These are phyloP conservation scores for Huntiella bhutanensis DNA, from an alignment of 2,329 filamentous ascomycete species.

Conservation along the genomic window DNA sequence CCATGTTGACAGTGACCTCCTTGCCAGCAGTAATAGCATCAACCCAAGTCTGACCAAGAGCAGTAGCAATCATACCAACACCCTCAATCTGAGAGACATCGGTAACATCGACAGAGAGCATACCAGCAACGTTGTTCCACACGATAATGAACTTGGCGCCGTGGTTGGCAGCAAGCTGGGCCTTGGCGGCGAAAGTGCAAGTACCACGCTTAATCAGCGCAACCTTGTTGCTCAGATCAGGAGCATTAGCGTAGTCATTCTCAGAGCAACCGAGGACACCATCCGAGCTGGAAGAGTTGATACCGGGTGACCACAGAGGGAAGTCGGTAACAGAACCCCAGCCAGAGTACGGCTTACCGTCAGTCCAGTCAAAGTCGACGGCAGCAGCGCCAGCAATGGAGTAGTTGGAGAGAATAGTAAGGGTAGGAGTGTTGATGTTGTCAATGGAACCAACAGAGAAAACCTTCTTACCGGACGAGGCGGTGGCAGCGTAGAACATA, in stretches of 20 bases:
- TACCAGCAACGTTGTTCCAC: conserved; percentile 34
- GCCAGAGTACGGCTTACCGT: conserved; percentile 20
- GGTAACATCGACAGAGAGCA: conserved; percentile 19
- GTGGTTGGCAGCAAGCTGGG: conserved; percentile 28
- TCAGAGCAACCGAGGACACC: conserved; percentile 29
- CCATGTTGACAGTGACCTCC: conserved; percentile 26
- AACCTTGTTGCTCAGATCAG: conserved; percentile 36
- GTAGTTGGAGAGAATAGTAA: conserved; percentile 26
- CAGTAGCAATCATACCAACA: conserved; percentile 23
- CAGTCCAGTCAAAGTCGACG: conserved; percentile 24
- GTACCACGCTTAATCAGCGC: conserved; percentile 40
- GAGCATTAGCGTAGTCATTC: conserved; percentile 29
- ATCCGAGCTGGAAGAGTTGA: conserved; percentile 27
- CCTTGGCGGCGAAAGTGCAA: conserved; percentile 37
- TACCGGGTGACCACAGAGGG: conserved; percentile 30
- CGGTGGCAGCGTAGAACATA: conserved; percentile 28
- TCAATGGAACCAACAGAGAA: conserved; percentile 32
- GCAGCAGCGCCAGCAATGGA: conserved; percentile 19
- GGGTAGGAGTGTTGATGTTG: conserved; percentile 23
- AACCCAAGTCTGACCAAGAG: conserved; percentile 26
- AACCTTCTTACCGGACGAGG: conserved; percentile 28
- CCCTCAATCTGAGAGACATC: conserved; percentile 19
- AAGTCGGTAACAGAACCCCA: conserved; percentile 27
- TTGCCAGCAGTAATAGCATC: conserved; percentile 23
- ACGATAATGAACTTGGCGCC: conserved; percentile 43